These are phyloP conservation scores for Blastocystis sp. DNA, from an alignment of 352 stramenopile genomes.

Conservation along the genomic window DNA sequence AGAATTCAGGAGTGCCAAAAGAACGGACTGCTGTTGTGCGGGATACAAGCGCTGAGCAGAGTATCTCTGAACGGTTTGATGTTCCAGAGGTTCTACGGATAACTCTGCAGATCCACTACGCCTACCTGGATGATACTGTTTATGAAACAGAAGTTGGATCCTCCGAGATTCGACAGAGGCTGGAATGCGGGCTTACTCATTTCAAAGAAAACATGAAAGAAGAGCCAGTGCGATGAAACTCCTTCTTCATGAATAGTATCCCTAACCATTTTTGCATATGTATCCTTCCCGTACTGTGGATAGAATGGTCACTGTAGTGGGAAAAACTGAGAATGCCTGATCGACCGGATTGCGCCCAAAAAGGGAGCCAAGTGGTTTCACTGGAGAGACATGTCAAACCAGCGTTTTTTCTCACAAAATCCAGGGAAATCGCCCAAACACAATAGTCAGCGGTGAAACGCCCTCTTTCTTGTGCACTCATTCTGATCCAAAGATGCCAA, in stretches of 20 bases:
- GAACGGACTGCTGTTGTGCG: slow-evolving; percentile 45
- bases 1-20: background rate
- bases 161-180: slow-evolving; percentile 45
- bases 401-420: too few species aligned
- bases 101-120: background rate
- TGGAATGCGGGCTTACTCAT: slow-evolving; percentile 66
- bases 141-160: slow-evolving; percentile 63
- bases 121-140: slow-evolving; percentile 63
- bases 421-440: too few species aligned
- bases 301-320: too few species aligned
- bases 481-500: slow-evolving; percentile 8
- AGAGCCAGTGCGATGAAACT: background rate
- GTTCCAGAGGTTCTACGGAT: slow-evolving; percentile 53
- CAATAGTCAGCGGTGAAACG: too few species aligned
- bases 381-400: too few species aligned
- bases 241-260: background rate
- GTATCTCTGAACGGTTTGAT: slow-evolving; percentile 62
- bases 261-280: too few species aligned
- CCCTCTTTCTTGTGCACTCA: background rate
- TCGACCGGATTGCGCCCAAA: too few species aligned
- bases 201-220: slow-evolving; percentile 24
- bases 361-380: too few species aligned
- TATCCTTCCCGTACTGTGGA: too few species aligned
- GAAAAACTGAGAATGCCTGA: too few species aligned
- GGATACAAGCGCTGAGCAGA: slow-evolving; percentile 40